Conservation (phyloP, 257 asterid species). For the Anisodus acutangulus region DNA sequence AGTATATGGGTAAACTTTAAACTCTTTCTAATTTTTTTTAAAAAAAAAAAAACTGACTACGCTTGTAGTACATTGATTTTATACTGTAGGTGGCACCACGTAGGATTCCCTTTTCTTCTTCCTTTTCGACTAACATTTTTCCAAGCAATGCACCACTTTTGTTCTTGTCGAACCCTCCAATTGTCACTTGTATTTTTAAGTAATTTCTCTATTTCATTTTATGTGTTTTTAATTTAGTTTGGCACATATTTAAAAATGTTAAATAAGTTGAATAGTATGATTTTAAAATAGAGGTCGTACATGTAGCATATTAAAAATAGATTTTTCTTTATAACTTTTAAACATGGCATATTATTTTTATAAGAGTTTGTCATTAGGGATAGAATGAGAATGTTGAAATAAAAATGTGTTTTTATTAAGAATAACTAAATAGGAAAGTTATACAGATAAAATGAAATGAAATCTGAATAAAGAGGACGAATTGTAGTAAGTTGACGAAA, state of each 20-base stretch:
- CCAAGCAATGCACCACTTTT: background rate
- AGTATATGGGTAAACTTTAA: no score
- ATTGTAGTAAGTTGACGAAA: no score
- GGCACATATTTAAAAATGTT: background rate
- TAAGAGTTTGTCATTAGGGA: no score
- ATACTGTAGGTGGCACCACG: background rate
- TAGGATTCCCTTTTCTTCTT: constrained; percentile 16
- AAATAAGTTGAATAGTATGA: background rate
- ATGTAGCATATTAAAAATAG: no score
- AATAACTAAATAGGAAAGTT: no score
- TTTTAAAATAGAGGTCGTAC: background rate
- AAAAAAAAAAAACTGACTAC: background rate
- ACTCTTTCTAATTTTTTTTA: no score
- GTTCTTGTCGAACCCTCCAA: background rate
- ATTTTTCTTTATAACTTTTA: background rate
- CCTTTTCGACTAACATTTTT: background rate
- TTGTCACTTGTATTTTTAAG: background rate
- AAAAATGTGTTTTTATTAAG: no score
- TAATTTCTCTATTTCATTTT: background rate
- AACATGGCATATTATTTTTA: background rate
- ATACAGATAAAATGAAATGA: no score
- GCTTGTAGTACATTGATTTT: constrained; percentile 35
- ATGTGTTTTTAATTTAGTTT: background rate
- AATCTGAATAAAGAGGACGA: no score
- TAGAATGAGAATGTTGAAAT: no score